Conservation (phyloP, 805 yeast species). For the Zygosaccharomyces gambellarensis region DNA sequence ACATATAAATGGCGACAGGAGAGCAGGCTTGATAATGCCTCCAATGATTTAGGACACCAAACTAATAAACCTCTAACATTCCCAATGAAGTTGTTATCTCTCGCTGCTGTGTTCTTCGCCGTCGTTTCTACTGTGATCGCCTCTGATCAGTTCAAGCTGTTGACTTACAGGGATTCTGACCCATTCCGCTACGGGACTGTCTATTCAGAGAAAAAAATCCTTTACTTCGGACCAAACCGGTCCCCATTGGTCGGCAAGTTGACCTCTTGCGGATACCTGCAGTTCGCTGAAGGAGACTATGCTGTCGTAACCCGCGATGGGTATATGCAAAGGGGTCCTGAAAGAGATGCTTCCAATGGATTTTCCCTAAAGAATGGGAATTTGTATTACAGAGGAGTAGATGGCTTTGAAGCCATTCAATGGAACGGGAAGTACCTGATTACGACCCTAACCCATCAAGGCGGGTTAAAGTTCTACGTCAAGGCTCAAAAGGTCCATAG, state of each 20-base stretch:
- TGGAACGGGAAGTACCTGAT: conserved; percentile 23
- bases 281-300: conserved; percentile 31
- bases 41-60: neutral
- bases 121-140: neutral
- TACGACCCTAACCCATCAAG: neutral
- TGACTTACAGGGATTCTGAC: neutral
- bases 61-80: neutral
- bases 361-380: conserved; percentile 39
- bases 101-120: neutral
- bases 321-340: conserved; percentile 10
- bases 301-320: conserved; percentile 28
- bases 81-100: neutral
- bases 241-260: neutral
- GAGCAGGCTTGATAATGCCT: no score
- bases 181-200: neutral
- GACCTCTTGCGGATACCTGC: conserved; percentile 33
- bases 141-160: neutral
- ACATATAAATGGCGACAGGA: neutral
- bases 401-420: conserved; percentile 40
- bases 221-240: neutral
- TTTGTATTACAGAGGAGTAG: conserved; percentile 35
- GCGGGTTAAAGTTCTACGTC: neutral
- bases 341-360: conserved; percentile 32
- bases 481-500: neutral
- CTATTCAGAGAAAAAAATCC: neutral